A percentile compares a stretch with the other conserved stretches of the same genome.
phyloP scores from a whole-genome alignment of 106 monocot genomes.

The Acorus gramineus region DNA sequence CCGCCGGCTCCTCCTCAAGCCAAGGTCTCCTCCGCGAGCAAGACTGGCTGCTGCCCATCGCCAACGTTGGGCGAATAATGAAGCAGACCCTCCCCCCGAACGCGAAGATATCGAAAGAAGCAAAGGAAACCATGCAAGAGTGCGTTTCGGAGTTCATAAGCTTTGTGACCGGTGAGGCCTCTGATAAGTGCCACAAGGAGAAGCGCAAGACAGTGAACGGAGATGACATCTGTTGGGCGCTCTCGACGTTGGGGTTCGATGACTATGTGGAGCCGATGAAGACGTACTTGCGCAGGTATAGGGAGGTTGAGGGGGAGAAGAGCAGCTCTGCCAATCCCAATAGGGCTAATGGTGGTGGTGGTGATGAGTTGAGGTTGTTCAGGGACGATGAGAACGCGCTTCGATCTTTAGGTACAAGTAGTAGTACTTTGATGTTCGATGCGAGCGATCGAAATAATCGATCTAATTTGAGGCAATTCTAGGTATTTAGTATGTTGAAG shows the following conservation, averaged over 20 bases:
- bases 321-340: neutral
- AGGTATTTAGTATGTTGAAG: no score
- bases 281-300: constrained; percentile 5
- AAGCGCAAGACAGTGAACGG: constrained; percentile 10
- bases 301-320: constrained; percentile 1
- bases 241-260: constrained; percentile 1
- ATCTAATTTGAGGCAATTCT: no score
- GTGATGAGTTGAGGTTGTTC: no score
- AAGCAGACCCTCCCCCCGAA: constrained; percentile 7
- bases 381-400: no score
- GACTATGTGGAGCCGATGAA: neutral
- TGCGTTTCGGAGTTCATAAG: constrained; percentile 11
- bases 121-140: constrained; percentile 16
- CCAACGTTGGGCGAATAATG: constrained; percentile 11
- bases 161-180: constrained; percentile 8
- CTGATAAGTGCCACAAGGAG: constrained; percentile 4
- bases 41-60: constrained; percentile 11
- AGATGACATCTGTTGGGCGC: constrained; percentile 5
- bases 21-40: neutral
- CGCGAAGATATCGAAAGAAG: constrained; percentile 15
- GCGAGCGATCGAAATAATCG: no score
- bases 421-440: no score
- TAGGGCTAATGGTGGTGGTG: no score
- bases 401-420: no score
- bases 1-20: no score